Percentiles rank a stretch among this genome's conserved stretches.
These are phyloP conservation scores for Gelatoporia subvermispora DNA, from an alignment of 768 basidiomycete species.

Conservation along the genomic window DNA sequence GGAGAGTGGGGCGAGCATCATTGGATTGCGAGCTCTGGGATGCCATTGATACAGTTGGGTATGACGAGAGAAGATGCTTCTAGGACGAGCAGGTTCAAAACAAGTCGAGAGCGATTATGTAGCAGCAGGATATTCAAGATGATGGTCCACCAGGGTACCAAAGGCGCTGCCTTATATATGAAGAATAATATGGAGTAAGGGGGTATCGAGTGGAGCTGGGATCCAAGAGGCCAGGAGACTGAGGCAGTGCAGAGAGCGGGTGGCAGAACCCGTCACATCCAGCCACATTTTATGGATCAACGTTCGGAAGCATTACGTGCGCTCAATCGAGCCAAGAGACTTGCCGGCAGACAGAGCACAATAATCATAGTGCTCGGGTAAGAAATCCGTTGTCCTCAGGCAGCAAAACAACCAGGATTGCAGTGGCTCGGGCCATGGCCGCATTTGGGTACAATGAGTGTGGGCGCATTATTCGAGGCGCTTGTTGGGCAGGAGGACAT, in stretches of 20 bases:
- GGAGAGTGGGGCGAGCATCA: constrained; percentile 45
- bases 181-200: constrained; percentile 5
- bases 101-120: constrained; percentile 5
- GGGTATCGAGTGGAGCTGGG: constrained; percentile 13
- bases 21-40: constrained; percentile 9
- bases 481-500: too few species aligned
- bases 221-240: constrained; percentile 12
- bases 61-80: background rate
- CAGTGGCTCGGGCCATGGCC: too few species aligned
- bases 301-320: constrained; percentile 7
- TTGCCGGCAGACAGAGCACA: background rate
- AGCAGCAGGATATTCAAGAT: constrained; percentile 16
- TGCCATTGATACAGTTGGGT: constrained; percentile 11
- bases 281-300: constrained; percentile 14
- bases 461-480: too few species aligned
- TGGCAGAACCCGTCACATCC: constrained; percentile 3
- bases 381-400: too few species aligned
- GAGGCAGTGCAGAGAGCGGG: constrained; percentile 12
- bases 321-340: constrained; percentile 6
- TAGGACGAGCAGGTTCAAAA: constrained; percentile 1
- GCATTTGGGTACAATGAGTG: too few species aligned
- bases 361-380: background rate
- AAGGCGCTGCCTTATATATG: constrained; percentile 25
- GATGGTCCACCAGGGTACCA: constrained; percentile 24
- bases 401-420: too few species aligned